These are phyloP conservation scores for Erythrobasidium yunnanense DNA, from an alignment of 768 basidiomycete species.

Conservation along the genomic window DNA sequence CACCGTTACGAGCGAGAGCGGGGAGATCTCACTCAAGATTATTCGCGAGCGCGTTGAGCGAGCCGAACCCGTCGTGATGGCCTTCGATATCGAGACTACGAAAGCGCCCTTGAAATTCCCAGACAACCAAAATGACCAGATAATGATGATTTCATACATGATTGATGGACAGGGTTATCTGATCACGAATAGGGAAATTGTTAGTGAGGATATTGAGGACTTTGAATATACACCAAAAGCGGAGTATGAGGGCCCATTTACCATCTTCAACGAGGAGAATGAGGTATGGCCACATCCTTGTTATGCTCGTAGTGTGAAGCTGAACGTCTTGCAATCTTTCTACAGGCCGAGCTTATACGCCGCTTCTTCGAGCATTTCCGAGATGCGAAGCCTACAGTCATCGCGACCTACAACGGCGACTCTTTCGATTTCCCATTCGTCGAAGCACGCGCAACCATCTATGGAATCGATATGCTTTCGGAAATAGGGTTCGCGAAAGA, in stretches of 20 bases:
- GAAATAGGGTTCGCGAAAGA: constrained; percentile 90
- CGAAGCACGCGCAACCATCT: constrained; percentile 65
- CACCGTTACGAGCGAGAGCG: constrained; percentile 55
- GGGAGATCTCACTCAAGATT: constrained; percentile 60
- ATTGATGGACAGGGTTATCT: constrained; percentile 93
- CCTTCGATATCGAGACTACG: constrained; percentile 96
- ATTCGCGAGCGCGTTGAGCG: constrained; percentile 83
- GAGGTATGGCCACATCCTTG: constrained; percentile 57
- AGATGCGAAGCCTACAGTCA: constrained; percentile 87
- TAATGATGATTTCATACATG: constrained; percentile 99
- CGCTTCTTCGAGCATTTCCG: constrained; percentile 90
- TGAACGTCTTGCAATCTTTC: background rate
- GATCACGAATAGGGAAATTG: constrained; percentile 94
- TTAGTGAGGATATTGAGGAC: constrained; percentile 92
- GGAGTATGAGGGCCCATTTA: constrained; percentile 93
- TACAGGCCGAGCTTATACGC: background rate
- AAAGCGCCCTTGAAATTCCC: constrained; percentile 99
- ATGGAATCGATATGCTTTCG: constrained; percentile 91
- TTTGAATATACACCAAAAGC: constrained; percentile 99
- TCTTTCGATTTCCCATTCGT: constrained; percentile 99
- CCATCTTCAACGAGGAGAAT: constrained; percentile 73
- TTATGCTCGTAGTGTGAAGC: background rate
- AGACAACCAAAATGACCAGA: constrained; percentile 86
- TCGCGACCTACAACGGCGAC: constrained; percentile 97
- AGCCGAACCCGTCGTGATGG: constrained; percentile 98